phyloP scores from a whole-genome alignment of 1,284 basidiomycete genomes.

The Cryptococcus deneoformans region DNA sequence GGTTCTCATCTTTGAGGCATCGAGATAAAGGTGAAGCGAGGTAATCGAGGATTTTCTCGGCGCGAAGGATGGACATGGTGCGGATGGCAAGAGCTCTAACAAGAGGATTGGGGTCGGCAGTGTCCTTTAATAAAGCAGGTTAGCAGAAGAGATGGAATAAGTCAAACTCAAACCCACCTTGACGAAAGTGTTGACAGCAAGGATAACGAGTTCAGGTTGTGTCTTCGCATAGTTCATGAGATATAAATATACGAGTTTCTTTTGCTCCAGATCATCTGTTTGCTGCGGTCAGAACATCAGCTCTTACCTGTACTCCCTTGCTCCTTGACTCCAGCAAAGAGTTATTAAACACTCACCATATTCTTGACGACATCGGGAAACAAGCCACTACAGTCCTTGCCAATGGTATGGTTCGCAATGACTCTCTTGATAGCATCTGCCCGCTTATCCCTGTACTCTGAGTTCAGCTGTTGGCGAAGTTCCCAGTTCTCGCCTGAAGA shows the following conservation, averaged over 20 bases:
- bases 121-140: conserved; percentile 60
- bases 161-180: conserved; percentile 49
- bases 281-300: conserved; percentile 30
- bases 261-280: conserved; percentile 53
- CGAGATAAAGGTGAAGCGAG: conserved; percentile 90
- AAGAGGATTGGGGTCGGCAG: conserved; percentile 93
- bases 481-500: conserved; percentile 81
- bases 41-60: conserved; percentile 99
- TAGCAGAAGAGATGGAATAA: not conserved
- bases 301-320: conserved; percentile 2
- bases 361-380: conserved; percentile 99
- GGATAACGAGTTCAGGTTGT: conserved; percentile 94
- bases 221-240: conserved; percentile 99
- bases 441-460: conserved; percentile 88
- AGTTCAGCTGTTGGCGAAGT: conserved; percentile 91
- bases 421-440: conserved; percentile 99
- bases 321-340: not conserved
- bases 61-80: conserved; percentile 95
- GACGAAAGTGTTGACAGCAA: conserved; percentile 98
- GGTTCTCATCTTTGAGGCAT: conserved; percentile 89
- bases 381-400: conserved; percentile 93
- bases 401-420: conserved; percentile 94
- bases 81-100: conserved; percentile 94
- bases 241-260: conserved; percentile 85
- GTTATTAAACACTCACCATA: conserved; percentile 57